Conservation (phyloP, 306 rosid genomes). For the Fagus sylvatica region DNA sequence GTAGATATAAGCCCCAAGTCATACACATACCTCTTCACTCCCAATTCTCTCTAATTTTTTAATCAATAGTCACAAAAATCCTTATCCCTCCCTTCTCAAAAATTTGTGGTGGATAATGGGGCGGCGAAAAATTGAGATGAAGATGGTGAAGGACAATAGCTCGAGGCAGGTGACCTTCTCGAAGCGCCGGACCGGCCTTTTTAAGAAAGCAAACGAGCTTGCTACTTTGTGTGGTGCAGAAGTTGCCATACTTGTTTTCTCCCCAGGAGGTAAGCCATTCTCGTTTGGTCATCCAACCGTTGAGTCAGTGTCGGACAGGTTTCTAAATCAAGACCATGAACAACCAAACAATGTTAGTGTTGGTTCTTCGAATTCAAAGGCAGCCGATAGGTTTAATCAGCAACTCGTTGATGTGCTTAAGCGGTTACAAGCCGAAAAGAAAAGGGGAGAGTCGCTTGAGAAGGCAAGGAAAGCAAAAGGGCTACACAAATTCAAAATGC, state of each 20-base stretch:
- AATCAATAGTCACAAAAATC: background rate
- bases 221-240: conserved; percentile 53
- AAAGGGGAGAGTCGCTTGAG: conserved; percentile 29
- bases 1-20: background rate
- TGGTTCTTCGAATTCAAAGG: background rate
- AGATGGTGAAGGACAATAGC: conserved; percentile 37
- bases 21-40: background rate
- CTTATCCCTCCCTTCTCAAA: background rate
- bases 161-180: conserved; percentile 51
- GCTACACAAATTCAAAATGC: background rate
- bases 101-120: conserved; percentile 1
- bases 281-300: conserved; percentile 53
- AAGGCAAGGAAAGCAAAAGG: conserved; percentile 15
- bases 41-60: background rate
- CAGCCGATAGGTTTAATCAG: background rate
- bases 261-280: conserved; percentile 53
- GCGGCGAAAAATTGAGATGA: conserved; percentile 47
- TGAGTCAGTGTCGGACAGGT: conserved; percentile 28
- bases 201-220: conserved; percentile 67
- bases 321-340: conserved; percentile 18
- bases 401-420: conserved; percentile 21
- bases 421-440: conserved; percentile 37
- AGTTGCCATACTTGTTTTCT: conserved; percentile 42
- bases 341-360: background rate
- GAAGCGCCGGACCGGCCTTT: conserved; percentile 60